phyloP scores from a whole-genome alignment of 352 stramenopile genomes.

The Discostella stelligera region DNA sequence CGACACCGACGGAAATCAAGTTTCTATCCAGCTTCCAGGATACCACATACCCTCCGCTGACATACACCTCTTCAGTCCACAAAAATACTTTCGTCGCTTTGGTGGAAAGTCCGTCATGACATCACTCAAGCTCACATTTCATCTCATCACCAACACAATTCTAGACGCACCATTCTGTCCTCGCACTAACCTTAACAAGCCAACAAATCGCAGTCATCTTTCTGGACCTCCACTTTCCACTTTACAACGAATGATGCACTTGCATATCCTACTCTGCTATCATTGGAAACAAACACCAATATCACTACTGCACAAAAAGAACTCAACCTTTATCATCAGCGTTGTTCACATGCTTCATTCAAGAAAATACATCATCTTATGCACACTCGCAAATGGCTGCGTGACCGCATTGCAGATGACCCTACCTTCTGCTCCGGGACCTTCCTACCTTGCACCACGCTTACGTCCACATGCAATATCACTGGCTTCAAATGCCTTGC shows the following conservation, averaged over 20 bases:
- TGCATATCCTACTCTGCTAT: neutral
- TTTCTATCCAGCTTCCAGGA: slow-evolving; percentile 6
- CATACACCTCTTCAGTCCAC: slow-evolving; percentile 16
- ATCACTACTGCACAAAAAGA: slow-evolving; percentile 44
- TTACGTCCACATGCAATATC: neutral
- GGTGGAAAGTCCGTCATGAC: neutral
- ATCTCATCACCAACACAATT: slow-evolving; percentile 1
- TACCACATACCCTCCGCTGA: slow-evolving; percentile 21
- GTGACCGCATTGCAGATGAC: neutral
- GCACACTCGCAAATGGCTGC: slow-evolving; percentile 6
- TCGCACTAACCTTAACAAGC: neutral
- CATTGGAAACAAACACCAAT: slow-evolving; percentile 42
- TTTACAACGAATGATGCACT: neutral
- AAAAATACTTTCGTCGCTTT: slow-evolving; percentile 1
- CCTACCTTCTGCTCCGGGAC: neutral
- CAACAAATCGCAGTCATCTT: neutral
- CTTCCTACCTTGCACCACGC: neutral
- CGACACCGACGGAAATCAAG: slow-evolving; percentile 4
- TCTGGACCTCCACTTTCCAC: slow-evolving; percentile 5
- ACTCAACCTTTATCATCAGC: slow-evolving; percentile 48
- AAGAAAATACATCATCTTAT: slow-evolving; percentile 29
- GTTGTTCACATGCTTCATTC: slow-evolving; percentile 41
- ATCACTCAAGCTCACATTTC: neutral
- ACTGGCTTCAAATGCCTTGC: slow-evolving; percentile 8
- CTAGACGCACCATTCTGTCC: slow-evolving; percentile 11